phyloP scores from a whole-genome alignment of 139 green algal species.

The Coelastrella sp. region DNA sequence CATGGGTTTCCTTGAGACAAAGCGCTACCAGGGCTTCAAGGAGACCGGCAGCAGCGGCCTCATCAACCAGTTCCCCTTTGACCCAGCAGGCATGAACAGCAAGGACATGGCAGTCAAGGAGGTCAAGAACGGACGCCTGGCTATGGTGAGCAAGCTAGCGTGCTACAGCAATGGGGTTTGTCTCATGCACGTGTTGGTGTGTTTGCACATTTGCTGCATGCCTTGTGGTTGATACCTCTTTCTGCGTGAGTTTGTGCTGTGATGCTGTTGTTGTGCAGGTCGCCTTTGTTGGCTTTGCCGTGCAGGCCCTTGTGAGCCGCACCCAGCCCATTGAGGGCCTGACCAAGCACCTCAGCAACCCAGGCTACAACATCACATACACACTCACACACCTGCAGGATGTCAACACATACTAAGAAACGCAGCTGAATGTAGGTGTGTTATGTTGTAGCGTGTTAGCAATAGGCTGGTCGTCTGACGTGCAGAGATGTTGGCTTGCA shows the following conservation, averaged over 20 bases:
- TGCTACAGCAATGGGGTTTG: no score
- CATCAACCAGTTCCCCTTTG: slow-evolving; percentile 88
- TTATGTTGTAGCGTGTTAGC: background rate
- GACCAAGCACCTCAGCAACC: slow-evolving; percentile 67
- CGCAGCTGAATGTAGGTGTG: background rate
- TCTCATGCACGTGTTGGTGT: background rate
- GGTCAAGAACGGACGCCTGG: slow-evolving; percentile 97
- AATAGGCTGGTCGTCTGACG: background rate
- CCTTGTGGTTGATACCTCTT: background rate
- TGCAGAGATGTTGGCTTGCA: no score
- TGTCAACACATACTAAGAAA: slow-evolving; percentile 45
- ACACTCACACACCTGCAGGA: slow-evolving; percentile 63
- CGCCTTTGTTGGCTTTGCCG: slow-evolving; percentile 85
- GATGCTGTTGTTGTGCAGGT: slow-evolving; percentile 53
- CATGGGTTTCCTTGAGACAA: slow-evolving; percentile 87
- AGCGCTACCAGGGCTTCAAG: slow-evolving; percentile 87
- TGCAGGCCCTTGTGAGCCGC: slow-evolving; percentile 75
- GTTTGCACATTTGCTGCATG: background rate
- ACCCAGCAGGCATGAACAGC: slow-evolving; percentile 85
- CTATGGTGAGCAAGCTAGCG: slow-evolving; percentile 76
- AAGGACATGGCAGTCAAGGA: slow-evolving; percentile 91
- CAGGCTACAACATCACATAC: slow-evolving; percentile 85
- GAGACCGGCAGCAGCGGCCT: slow-evolving; percentile 88
- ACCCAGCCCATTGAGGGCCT: slow-evolving; percentile 75
- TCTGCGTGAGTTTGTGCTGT: background rate